Evolutionary conservation across 495 filamentous ascomycete species (phyloP), one percentile per base, ranked within the genome.

Genomic region (Copromyces sp.): DNA sequence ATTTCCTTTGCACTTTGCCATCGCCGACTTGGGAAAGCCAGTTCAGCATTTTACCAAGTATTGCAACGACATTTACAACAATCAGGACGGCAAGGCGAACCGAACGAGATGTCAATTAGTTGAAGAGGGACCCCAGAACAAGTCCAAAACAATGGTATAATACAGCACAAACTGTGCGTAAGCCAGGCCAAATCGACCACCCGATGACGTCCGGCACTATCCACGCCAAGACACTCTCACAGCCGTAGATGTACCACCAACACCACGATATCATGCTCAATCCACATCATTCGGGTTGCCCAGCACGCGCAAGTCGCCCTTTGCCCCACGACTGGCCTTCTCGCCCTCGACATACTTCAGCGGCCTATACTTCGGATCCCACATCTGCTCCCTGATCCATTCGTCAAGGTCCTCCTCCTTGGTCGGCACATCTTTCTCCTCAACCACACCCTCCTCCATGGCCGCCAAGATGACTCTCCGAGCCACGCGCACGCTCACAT

Each of bases 301-400:
- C 12, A 84, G 86, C 53, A 88, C 81, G 39, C 87, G 86, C 72
- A 89, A 74, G 80, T 92, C 88, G 0, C 89, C 90, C 81, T 80
- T 90, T 4, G 88, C 90, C 71, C 83, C 76, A 1, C 85, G 78
- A 40, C 82, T 86, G 6, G 89, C 89, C 12, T 75, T 78, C 1
- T 80, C 80, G 7, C 80, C 80, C 37, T 84, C 80, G 3, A 93
- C 87, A 37, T 82, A 82, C 76, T 83, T 86, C 69, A 95, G 78
- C 40, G 88, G 86, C 29, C 92, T 78, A 78, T 97, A 97, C 29
- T 79, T 81, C 3, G 94, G 86, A 73, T 94, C 87, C 94, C 94
- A 97, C 94, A 97, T 97, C 84, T 95, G 94, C 80, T 90, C 91
- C 9, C 87, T 80, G 71, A 97, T 90, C 94, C 94, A 97, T 80